Evolutionary conservation across 192 early-diverging fungal species (phyloP), one percentile per base, ranked within the genome.

Genomic region (Coemansia sp.): DNA sequence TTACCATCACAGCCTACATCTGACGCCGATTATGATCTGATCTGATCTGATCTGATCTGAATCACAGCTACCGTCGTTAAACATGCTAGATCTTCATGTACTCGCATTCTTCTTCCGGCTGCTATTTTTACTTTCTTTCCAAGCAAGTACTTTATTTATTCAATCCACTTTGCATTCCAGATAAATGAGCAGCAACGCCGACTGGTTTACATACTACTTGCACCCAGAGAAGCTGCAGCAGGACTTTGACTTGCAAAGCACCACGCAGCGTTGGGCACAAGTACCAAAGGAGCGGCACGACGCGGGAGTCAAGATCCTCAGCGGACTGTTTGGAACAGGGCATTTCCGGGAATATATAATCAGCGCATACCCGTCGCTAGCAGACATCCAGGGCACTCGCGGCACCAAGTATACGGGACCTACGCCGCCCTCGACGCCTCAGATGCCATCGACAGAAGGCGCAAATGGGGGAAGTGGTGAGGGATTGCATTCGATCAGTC

Each of bases 131-230:
- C 4, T 56, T 12, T 20, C 23, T 24, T 56, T 10, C 6, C 46
- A 56, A 56, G 23, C 30, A 2, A 48, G 1, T 5, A 14, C 20
- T 5, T 56, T 56, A 5, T 26, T 26, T 34, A 0, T 56, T 34
- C 26, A 30, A 24, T 24, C 6, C 21, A 2, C 20, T 14, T 24
- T 15, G 20, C 24, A 21, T 58, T 58, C 0, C 35, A n/a, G 36
- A 35, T 36, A 58, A 58, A 58, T 58, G 56, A 58, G 56, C 56
- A 41, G 39, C 45, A 39, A 43, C 6, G 62, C 71, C 48, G 77
- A 80, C 58, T 80, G 77, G 77, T 80, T 80, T 49, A 33, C 69
- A 14, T 80, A 80, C 45, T 71, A 71, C 62, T 30, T 80, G 62
- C 77, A 75, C 35, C 77, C 77, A 7, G 77, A 75, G 59, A 43